Percentiles rank a stretch among this genome's conserved stretches.
phyloP scores from a whole-genome alignment of 805 yeast species.

The Candida nemodendra region DNA sequence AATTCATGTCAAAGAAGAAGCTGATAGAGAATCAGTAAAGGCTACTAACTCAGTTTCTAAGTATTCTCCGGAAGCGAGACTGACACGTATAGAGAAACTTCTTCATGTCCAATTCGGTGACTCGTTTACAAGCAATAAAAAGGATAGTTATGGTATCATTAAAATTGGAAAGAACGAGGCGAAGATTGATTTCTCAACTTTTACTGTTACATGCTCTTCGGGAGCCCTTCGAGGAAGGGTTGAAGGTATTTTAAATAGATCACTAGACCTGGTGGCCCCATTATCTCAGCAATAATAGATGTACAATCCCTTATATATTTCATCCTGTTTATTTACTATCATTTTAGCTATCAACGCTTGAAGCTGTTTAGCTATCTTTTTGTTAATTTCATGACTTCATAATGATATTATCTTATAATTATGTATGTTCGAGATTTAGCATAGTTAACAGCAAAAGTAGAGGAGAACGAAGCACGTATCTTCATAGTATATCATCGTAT shows the following conservation, averaged over 20 bases:
- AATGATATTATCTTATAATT: too few species aligned
- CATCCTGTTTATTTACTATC: background rate
- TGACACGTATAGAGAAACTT: constrained; percentile 57
- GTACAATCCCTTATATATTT: too few species aligned
- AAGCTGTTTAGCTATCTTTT: too few species aligned
- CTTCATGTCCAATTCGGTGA: constrained; percentile 89
- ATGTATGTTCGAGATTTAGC: too few species aligned
- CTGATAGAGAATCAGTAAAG: background rate
- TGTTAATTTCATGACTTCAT: too few species aligned
- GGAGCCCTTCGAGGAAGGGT: constrained; percentile 79
- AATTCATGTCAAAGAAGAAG: constrained; percentile 12
- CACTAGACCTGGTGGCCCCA: constrained; percentile 82
- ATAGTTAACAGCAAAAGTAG: too few species aligned
- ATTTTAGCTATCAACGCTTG: background rate
- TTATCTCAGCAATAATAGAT: constrained; percentile 46
- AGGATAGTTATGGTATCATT: constrained; percentile 51
- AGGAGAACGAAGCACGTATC: too few species aligned
- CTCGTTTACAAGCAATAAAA: constrained; percentile 46
- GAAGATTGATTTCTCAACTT: constrained; percentile 56
- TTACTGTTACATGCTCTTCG: constrained; percentile 69
- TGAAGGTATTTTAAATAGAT: constrained; percentile 74
- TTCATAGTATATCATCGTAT: too few species aligned
- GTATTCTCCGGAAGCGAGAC: constrained; percentile 37
- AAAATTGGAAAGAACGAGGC: constrained; percentile 78
- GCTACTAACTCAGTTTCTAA: constrained; percentile 27